Percentiles rank a stretch among this genome's conserved stretches.
phyloP scores from a whole-genome alignment of 768 basidiomycete species.

The Tremella fuciformis region DNA sequence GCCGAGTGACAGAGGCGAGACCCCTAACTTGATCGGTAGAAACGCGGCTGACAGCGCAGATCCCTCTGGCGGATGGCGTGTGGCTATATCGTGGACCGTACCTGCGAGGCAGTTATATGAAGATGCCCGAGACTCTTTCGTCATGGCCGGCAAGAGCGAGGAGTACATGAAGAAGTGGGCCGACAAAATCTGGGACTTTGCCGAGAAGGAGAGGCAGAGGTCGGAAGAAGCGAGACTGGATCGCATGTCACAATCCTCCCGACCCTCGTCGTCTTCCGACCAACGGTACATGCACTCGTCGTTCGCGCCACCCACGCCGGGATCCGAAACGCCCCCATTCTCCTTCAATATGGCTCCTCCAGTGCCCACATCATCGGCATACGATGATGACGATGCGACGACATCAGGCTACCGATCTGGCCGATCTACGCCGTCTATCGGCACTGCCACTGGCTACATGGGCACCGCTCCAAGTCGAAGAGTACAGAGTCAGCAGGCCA shows the following conservation, averaged over 20 bases:
- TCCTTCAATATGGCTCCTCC: constrained; percentile 9
- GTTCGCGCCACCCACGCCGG: constrained; percentile 46
- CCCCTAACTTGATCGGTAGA: neutral
- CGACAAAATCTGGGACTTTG: constrained; percentile 78
- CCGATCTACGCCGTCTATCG: constrained; percentile 36
- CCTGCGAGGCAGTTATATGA: constrained; percentile 22
- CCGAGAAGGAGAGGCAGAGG: constrained; percentile 56
- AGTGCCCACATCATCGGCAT: neutral
- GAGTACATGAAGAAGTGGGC: constrained; percentile 95
- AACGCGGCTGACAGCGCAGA: constrained; percentile 12
- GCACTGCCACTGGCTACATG: constrained; percentile 40
- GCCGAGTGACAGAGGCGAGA: constrained; percentile 55
- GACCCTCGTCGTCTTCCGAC: constrained; percentile 56
- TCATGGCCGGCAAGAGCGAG: constrained; percentile 84
- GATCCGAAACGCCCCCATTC: constrained; percentile 40
- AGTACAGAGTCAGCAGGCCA: constrained; percentile 58
- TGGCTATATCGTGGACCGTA: constrained; percentile 24
- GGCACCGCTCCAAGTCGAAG: constrained; percentile 62
- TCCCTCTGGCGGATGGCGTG: constrained; percentile 17
- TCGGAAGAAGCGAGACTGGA: constrained; percentile 57
- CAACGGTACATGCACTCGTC: constrained; percentile 52
- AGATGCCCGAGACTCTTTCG: constrained; percentile 72
- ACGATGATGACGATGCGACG: constrained; percentile 55
- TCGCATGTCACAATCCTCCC: constrained; percentile 37
- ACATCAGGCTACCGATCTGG: constrained; percentile 27